These are phyloP conservation scores for Pittosporum tobira DNA, from an alignment of 129 eudicot genomes.

Conservation along the genomic window DNA sequence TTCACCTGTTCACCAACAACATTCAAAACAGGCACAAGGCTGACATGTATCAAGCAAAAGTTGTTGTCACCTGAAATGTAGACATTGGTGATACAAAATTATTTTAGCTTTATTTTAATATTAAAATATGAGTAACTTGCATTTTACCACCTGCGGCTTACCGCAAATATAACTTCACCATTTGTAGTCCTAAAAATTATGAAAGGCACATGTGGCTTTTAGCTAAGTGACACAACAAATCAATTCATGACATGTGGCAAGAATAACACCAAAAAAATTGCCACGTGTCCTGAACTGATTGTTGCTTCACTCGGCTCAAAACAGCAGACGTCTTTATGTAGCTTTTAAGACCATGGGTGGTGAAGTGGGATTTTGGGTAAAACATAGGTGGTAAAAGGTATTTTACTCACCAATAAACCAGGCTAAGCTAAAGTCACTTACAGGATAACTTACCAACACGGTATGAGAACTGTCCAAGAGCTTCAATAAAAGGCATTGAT, in stretches of 20 bases:
- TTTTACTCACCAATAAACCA: neutral
- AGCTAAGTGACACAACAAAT: too few species aligned
- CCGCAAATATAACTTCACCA: too few species aligned
- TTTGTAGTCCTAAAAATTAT: too few species aligned
- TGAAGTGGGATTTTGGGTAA: too few species aligned
- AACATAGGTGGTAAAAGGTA: too few species aligned
- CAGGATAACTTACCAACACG: slow-evolving; percentile 68
- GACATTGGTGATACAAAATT: neutral
- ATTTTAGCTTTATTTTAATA: neutral
- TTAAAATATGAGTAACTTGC: neutral
- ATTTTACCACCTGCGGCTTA: too few species aligned
- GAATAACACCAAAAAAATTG: neutral
- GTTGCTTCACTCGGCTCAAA: too few species aligned
- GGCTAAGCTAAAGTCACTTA: neutral
- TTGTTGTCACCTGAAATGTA: slow-evolving; percentile 60
- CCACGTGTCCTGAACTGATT: too few species aligned
- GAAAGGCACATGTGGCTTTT: too few species aligned
- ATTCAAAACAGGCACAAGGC: slow-evolving; percentile 86
- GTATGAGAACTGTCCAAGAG: slow-evolving; percentile 84
- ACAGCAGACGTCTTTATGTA: too few species aligned
- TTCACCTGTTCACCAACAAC: slow-evolving; percentile 98
- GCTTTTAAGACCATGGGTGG: too few species aligned
- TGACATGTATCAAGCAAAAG: slow-evolving; percentile 93
- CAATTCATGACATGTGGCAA: too few species aligned
- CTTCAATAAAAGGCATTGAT: slow-evolving; percentile 91